These are phyloP conservation scores for Neurospora sp. DNA, from an alignment of 495 filamentous ascomycete species.

Conservation along the genomic window DNA sequence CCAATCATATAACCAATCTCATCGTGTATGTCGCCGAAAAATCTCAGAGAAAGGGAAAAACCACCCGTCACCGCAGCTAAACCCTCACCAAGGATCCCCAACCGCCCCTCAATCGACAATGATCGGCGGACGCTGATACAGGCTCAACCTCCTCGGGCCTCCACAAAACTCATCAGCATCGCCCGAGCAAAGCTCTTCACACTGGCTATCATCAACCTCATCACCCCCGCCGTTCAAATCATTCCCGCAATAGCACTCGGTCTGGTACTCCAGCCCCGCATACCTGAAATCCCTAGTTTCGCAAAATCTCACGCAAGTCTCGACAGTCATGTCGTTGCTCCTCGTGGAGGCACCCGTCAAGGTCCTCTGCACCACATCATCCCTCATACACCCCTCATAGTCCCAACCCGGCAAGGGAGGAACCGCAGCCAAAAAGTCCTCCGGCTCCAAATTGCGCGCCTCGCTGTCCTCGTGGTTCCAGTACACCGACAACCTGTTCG, in stretches of 20 bases:
- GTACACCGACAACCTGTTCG: slow-evolving; percentile 3
- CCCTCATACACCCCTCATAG: neutral
- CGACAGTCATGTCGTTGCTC: slow-evolving; percentile 10
- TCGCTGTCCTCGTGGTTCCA: neutral
- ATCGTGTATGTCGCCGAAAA: neutral
- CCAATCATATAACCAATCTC: neutral
- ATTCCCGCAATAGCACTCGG: slow-evolving; percentile 1
- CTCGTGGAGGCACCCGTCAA: neutral
- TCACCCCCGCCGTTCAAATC: neutral
- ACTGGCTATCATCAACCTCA: neutral
- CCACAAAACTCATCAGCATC: neutral
- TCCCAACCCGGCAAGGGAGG: neutral
- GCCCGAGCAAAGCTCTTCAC: neutral
- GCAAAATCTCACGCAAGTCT: slow-evolving; percentile 17
- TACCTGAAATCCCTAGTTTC: neutral
- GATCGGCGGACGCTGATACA: neutral
- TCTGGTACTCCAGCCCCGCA: slow-evolving; percentile 8
- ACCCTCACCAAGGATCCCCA: neutral
- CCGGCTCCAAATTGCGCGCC: neutral
- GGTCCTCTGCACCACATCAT: slow-evolving; percentile 1
- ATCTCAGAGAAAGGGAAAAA: neutral
- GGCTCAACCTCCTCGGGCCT: neutral
- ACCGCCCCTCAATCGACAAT: neutral
- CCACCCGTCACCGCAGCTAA: neutral
- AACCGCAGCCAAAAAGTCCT: neutral